A percentile compares a stretch with the other conserved stretches of the same genome.
Evolutionary conservation across 2,329 filamentous ascomycete species (phyloP).

Genomic region (Sphaceloma murrayae): DNA sequence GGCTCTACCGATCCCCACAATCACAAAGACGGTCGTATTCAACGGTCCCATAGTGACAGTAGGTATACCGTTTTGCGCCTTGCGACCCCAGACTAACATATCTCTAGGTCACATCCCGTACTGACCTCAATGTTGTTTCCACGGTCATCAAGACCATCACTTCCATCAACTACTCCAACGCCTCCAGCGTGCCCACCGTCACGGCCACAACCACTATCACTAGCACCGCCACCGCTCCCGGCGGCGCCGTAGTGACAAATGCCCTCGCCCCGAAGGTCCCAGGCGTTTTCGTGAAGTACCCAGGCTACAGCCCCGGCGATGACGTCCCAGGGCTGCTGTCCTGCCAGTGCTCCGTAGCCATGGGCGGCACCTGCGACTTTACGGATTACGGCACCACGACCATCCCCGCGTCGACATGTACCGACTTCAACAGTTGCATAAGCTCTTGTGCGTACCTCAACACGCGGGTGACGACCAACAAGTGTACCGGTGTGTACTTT

Average conservation of each 20-base stretch:
- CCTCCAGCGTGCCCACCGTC: conserved; percentile 11
- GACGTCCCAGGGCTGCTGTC: background rate
- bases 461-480: conserved; percentile 5
- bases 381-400: background rate
- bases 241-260: conserved; percentile 1
- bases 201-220: conserved; percentile 6
- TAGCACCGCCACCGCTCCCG: background rate
- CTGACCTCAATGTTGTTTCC: background rate
- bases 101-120: background rate
- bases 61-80: background rate
- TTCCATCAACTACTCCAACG: conserved; percentile 9
- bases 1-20: background rate
- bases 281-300: conserved; percentile 11
- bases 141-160: conserved; percentile 7
- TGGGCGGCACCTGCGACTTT: conserved; percentile 7
- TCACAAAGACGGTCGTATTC: background rate
- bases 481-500: conserved; percentile 8
- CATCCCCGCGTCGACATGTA: background rate
- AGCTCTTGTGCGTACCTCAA: conserved; percentile 7
- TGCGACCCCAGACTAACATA: background rate
- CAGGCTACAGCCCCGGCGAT: conserved; percentile 1
- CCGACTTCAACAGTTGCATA: conserved; percentile 2
- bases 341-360: background rate
- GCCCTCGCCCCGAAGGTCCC: conserved; percentile 4
- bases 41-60: background rate